These are phyloP conservation scores for Colletotrichum salicis DNA, from an alignment of 2,329 filamentous ascomycete species.

Conservation along the genomic window DNA sequence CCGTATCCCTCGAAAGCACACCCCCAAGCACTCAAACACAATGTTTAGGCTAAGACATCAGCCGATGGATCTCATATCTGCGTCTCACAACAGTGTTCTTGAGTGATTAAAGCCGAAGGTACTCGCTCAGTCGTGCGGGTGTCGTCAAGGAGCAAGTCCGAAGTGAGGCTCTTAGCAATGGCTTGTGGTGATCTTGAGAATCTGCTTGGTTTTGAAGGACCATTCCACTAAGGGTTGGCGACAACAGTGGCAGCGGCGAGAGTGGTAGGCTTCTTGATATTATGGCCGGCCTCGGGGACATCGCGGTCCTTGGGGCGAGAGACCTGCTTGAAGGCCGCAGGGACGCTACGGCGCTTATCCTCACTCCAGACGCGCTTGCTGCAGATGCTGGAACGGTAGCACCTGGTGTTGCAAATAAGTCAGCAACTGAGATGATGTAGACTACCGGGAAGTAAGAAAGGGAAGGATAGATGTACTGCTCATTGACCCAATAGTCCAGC, in stretches of 20 bases:
- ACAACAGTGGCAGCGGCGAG: neutral
- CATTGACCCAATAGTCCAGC: constrained; percentile 20
- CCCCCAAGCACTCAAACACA: too few species aligned
- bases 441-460: neutral
- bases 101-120: too few species aligned
- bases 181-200: neutral
- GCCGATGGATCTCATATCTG: too few species aligned
- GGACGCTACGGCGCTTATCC: neutral
- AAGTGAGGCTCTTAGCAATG: neutral
- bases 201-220: neutral
- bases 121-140: too few species aligned
- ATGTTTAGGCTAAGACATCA: fast-evolving
- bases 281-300: neutral
- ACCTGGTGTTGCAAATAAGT: neutral
- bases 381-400: constrained; percentile 24
- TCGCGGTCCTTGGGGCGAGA: neutral
- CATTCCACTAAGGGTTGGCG: neutral
- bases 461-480: neutral
- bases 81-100: too few species aligned
- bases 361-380: neutral
- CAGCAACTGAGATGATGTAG: neutral
- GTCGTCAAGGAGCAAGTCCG: neutral
- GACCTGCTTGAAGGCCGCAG: neutral
- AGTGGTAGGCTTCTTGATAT: neutral
- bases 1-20: too few species aligned